phyloP scores from a whole-genome alignment of 2,329 filamentous ascomycete genomes.

The Verticillium klebahnii region DNA sequence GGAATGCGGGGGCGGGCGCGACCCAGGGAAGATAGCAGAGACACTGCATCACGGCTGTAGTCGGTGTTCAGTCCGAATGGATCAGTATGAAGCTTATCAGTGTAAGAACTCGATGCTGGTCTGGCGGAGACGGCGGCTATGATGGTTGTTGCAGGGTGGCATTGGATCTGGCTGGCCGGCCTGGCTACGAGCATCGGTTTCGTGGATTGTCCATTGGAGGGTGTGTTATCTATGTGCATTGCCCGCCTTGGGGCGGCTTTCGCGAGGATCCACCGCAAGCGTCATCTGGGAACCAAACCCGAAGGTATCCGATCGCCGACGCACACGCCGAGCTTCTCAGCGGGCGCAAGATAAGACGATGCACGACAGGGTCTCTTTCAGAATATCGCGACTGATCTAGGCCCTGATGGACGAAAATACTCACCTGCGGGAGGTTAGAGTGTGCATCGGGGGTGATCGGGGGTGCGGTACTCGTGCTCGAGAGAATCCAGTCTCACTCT shows the following conservation, averaged over 20 bases:
- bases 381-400: neutral
- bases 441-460: too few relatives aligned
- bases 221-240: neutral
- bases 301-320: neutral
- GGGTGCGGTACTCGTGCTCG: too few relatives aligned
- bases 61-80: neutral
- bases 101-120: neutral
- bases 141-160: neutral
- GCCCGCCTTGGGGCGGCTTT: neutral
- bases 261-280: neutral
- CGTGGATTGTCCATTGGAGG: neutral
- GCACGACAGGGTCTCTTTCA: neutral
- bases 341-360: neutral
- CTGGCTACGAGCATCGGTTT: neutral
- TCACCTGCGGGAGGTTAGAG: too few relatives aligned
- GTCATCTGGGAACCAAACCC: neutral
- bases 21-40: neutral
- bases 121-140: neutral
- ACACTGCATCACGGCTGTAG: neutral
- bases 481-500: neutral
- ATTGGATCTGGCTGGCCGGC: neutral
- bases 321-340: neutral
- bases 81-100: neutral
- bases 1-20: neutral
- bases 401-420: neutral